Conservation (phyloP, 139 green algal species). For the Micromonas pusilla region DNA sequence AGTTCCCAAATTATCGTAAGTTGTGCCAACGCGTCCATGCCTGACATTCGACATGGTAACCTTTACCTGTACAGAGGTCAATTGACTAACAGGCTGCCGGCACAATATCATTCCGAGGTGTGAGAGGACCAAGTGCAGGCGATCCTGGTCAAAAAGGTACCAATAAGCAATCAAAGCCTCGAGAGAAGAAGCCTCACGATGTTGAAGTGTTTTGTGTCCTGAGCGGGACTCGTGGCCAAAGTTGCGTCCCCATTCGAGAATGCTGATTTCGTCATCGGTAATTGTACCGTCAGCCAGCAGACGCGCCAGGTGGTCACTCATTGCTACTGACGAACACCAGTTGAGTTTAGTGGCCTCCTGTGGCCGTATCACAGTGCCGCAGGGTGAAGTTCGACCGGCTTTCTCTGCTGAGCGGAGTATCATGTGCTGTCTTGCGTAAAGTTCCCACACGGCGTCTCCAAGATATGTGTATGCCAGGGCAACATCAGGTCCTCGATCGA, state of each 20-base stretch:
- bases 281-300: not conserved
- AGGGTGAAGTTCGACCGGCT: not conserved
- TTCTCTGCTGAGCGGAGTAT: not conserved
- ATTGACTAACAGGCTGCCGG: not conserved
- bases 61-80: too few relatives aligned
- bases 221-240: constrained; percentile 12
- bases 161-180: constrained; percentile 17
- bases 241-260: constrained; percentile 13
- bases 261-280: not conserved
- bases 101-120: not conserved
- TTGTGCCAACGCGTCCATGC: too few relatives aligned
- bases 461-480: constrained; percentile 15
- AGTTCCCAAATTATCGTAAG: too few relatives aligned
- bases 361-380: not conserved
- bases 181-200: constrained; percentile 4
- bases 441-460: constrained; percentile 20
- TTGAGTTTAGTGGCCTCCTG: not conserved
- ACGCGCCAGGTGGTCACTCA: constrained; percentile 7
- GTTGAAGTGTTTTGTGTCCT: constrained; percentile 1
- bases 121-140: not conserved
- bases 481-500: not conserved
- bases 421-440: constrained; percentile 17
- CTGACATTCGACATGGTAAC: too few relatives aligned
- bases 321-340: not conserved
- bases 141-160: constrained; percentile 12